Evolutionary conservation across 208 protist species (phyloP), one percentile per base, ranked within the genome.

Genomic region (Herpetomonas tarakana): DNA sequence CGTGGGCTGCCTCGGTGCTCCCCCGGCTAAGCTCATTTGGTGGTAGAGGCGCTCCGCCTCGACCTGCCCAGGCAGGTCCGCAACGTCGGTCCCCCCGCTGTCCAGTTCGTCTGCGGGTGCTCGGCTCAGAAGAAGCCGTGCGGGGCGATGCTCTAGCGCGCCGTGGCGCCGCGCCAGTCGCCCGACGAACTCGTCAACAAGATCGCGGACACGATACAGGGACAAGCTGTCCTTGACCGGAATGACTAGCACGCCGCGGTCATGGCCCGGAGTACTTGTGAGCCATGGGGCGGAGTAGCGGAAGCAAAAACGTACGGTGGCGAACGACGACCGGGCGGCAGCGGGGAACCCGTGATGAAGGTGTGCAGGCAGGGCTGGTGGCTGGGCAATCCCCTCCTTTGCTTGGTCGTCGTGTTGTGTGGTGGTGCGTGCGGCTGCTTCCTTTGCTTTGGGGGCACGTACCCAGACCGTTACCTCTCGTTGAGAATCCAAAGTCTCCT

Each of bases 201-300:
- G 52, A 12, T 59, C 31, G 18, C 25, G 52, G 21, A 67, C 52
- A 2, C 52, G 49, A 16, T 50, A 30, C 38, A 11, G 11, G 41
- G 21, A 9, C 12, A 67, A 52, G 22, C 19, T 19, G 21, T 19
- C 3, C 39, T 44, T 52, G 14, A 67, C 39, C 7, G 61, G 61
- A 7, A 67, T 16, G 11, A 67, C 21, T 31, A 67, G 24, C 52
- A 29, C 6, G 44, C n/a, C n/a, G n/a, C n/a, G n/a, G n/a, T n/a
- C n/a, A n/a, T n/a, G n/a, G n/a, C n/a, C n/a, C n/a, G n/a, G n/a
- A n/a, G n/a, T n/a, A n/a, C n/a, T n/a, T n/a, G n/a, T n/a, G n/a
- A n/a, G n/a, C 35, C 35, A 41, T 41, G 35, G 35, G 35, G 35
- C 35, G 35, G 35, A 18, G 35, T 41, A 41, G 35, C 14, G 35